Percentiles rank a stretch among this genome's conserved stretches.
phyloP scores from a whole-genome alignment of 1,284 basidiomycete species.

The Malassezia caprae region DNA sequence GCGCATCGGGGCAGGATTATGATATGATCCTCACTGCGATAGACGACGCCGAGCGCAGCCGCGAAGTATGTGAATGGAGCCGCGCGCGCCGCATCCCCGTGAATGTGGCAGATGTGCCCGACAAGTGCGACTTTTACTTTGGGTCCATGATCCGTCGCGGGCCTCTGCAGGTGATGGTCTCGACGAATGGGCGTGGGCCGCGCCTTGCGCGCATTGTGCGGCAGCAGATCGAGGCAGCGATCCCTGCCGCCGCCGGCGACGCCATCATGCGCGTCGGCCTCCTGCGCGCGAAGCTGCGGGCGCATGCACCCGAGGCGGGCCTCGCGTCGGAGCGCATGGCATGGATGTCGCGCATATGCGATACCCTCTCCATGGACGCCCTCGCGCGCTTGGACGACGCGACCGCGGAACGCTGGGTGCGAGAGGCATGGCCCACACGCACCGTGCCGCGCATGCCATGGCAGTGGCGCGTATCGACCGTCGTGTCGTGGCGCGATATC shows the following conservation, averaged over 20 bases:
- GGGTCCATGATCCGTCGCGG: conserved; percentile 83
- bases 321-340: conserved; percentile 70
- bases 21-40: conserved; percentile 93
- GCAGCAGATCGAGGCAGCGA: conserved; percentile 58
- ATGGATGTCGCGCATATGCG: conserved; percentile 88
- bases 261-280: conserved; percentile 72
- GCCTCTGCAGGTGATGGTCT: conserved; percentile 87
- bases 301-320: conserved; percentile 65
- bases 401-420: conserved; percentile 34
- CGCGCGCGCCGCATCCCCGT: conserved; percentile 66
- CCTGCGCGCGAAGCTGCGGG: conserved; percentile 60
- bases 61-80: conserved; percentile 62
- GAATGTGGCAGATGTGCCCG: conserved; percentile 90
- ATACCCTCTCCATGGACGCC: conserved; percentile 69
- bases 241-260: conserved; percentile 65
- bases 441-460: conserved; percentile 20
- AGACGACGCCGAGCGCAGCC: conserved; percentile 67
- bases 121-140: conserved; percentile 89
- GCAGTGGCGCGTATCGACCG: not conserved
- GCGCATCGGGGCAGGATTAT: conserved; percentile 47
- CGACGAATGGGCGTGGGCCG: conserved; percentile 86
- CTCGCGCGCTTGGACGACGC: conserved; percentile 60
- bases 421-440: conserved; percentile 47
- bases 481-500: not conserved
- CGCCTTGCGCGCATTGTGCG: conserved; percentile 77